These are phyloP conservation scores for Ophiostoma populinum DNA, from an alignment of 2,329 filamentous ascomycete species.

Conservation along the genomic window DNA sequence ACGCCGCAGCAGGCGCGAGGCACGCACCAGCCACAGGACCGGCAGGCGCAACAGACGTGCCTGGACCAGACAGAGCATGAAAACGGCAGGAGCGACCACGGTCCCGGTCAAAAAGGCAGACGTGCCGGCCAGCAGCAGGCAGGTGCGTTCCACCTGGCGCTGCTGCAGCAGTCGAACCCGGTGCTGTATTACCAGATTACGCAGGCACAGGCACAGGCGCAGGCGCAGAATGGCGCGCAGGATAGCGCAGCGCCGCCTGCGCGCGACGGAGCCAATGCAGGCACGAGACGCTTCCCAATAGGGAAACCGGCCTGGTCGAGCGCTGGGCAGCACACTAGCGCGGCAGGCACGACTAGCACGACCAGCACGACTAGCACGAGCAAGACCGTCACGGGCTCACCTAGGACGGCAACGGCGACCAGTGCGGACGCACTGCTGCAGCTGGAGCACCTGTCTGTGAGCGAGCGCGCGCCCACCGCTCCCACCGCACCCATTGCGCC, in stretches of 20 bases:
- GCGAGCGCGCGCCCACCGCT: not conserved
- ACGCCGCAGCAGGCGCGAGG: too few relatives aligned
- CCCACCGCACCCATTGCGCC: not conserved
- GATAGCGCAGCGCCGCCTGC: too few relatives aligned
- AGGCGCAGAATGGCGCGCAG: too few relatives aligned
- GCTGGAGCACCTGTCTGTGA: not conserved
- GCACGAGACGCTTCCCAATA: not conserved
- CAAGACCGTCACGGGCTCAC: not conserved
- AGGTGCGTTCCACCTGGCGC: too few relatives aligned
- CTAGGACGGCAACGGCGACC: not conserved
- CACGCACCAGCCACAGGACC: too few relatives aligned
- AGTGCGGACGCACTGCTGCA: not conserved
- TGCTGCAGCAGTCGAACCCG: slow-evolving; percentile 2
- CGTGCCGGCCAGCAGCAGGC: not conserved
- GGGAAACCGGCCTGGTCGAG: too few relatives aligned
- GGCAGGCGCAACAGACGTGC: too few relatives aligned
- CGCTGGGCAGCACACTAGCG: not conserved
- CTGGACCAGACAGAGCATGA: too few relatives aligned
- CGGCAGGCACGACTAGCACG: not conserved
- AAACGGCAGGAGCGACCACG: too few relatives aligned
- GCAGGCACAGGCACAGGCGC: not conserved
- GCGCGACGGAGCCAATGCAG: too few relatives aligned
- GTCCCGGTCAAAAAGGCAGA: too few relatives aligned
- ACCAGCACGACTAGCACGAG: not conserved
- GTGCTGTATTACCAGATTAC: not conserved